A percentile compares a stretch with the other conserved stretches of the same genome.
These are phyloP conservation scores for Mortierella sp. DNA, from an alignment of 371 early-diverging fungal genomes.

Conservation along the genomic window DNA sequence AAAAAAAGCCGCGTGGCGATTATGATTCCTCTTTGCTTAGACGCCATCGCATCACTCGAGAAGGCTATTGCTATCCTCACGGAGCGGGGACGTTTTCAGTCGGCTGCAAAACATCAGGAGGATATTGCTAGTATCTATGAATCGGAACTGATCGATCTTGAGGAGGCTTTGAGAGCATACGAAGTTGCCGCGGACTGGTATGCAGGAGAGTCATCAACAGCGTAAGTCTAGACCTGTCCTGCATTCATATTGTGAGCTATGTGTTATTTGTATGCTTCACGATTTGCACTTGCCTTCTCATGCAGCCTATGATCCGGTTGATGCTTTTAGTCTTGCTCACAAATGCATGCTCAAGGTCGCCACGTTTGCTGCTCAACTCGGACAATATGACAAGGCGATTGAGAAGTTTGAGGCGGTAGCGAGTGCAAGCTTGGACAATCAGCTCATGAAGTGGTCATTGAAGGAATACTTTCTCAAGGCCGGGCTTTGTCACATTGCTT, in stretches of 20 bases:
- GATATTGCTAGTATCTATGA: conserved; percentile 96
- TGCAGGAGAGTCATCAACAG: conserved; percentile 87
- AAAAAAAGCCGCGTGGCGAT: neutral
- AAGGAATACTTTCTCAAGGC: conserved; percentile 96
- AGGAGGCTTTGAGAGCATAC: conserved; percentile 87
- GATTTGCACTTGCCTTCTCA: neutral
- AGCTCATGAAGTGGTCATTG: conserved; percentile 92
- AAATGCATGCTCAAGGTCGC: conserved; percentile 92
- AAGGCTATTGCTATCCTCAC: conserved; percentile 83
- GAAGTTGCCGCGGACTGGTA: conserved; percentile 93
- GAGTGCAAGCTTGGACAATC: conserved; percentile 83
- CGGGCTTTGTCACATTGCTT: conserved; percentile 87
- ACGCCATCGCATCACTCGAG: conserved; percentile 78
- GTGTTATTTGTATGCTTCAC: neutral
- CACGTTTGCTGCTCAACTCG: conserved; percentile 90
- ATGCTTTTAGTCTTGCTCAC: conserved; percentile 78
- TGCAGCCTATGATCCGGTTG: neutral
- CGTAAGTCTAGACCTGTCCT: conserved; percentile 70
- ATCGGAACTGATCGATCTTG: conserved; percentile 83
- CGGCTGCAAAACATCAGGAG: conserved; percentile 93
- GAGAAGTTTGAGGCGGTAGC: conserved; percentile 90
- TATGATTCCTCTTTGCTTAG: conserved; percentile 51
- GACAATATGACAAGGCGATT: conserved; percentile 87
- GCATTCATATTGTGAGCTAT: no score
- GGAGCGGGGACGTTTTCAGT: conserved; percentile 87